Evolutionary conservation across 495 filamentous ascomycete genomes (phyloP), one percentile per base, ranked within the genome.

Genomic region (Penicillium parvum): DNA sequence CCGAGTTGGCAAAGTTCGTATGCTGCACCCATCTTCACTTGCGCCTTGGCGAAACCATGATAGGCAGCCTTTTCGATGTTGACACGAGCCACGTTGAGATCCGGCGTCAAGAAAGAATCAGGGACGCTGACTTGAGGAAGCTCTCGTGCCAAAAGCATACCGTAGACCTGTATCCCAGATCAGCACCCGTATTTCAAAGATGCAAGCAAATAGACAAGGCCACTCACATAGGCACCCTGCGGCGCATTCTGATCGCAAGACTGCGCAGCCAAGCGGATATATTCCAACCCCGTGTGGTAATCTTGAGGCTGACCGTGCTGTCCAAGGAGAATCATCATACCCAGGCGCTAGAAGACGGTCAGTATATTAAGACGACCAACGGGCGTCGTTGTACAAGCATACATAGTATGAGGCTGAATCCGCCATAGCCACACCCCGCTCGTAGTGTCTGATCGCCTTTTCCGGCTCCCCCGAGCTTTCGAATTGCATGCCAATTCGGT

Each of bases 51-150:
- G 64, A 98, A 97, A 37, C 92, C 89, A 37, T 97, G 81, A 59
- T 92, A 97, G 6, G 92, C 92, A 14, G 92, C 89, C 68, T 95
- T 96, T 66, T 98, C 94, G 40, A 98, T 90, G 60, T 95, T 91
- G 57, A 85, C 74, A 37, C 85, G 77, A 17, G 94, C 84, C n/a
- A 74, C 70, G 16, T 78, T 75, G 21, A 88, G 68, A 59, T 97
- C 87, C 41, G 78, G 78, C 1, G 88, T 80, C 12, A 98, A 72
- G 42, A 75, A 79, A 19, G 71, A 65, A 23, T 88, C 84, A 6
- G 92, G 90, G 9, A 97, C 73, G 32, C 69, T 77, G 48, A 98
- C 84, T 61, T 95, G 89, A 33, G 90, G 86, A 30, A 98, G 73
- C 58, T 97, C 90, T 30, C 86, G 77, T 8, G 87, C 87, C 50